A percentile compares a stretch with the other conserved stretches of the same genome.
These are phyloP conservation scores for Phlyctochytrium bullatum DNA, from an alignment of 192 early-diverging fungal species.

Conservation along the genomic window DNA sequence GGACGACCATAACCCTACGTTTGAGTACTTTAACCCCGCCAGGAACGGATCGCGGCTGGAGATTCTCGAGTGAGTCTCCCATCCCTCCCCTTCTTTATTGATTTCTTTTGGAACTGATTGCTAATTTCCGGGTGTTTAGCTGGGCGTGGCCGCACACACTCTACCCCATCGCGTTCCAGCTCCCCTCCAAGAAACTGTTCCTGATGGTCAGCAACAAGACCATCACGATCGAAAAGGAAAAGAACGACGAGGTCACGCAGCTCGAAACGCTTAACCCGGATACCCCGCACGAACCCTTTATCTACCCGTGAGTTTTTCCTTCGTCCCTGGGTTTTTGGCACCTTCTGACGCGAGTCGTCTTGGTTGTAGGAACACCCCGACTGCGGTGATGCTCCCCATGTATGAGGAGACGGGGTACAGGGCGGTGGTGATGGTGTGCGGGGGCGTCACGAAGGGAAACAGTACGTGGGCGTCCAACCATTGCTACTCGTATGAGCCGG, in stretches of 20 bases:
- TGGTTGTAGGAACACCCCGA: conserved; percentile 33
- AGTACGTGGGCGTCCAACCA: conserved; percentile 5
- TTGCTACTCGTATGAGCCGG: conserved; percentile 26
- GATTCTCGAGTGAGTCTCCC: neutral
- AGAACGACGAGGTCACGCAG: conserved; percentile 10
- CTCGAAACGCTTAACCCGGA: conserved; percentile 13
- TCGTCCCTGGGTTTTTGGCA: too few species aligned
- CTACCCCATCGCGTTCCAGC: conserved; percentile 27
- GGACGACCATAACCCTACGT: neutral
- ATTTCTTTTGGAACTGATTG: neutral
- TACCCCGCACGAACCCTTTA: conserved; percentile 22
- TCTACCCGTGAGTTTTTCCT: conserved; percentile 21
- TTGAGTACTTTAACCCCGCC: neutral
- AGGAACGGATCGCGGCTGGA: conserved; percentile 14
- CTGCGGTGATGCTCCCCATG: conserved; percentile 29
- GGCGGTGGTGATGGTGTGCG: conserved; percentile 27
- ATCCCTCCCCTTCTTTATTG: too few species aligned
- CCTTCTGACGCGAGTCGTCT: conserved; percentile 10
- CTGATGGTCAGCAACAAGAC: conserved; percentile 34
- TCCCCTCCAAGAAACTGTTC: conserved; percentile 35
- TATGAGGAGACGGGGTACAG: conserved; percentile 18
- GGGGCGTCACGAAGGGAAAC: conserved; percentile 22
- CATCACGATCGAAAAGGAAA: conserved; percentile 24
- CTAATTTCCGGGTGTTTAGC: neutral
- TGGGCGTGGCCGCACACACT: conserved; percentile 32